Base-by-base conservation (phyloP, 208 protist genomes). In the Trypanosoma brucei region DNA sequence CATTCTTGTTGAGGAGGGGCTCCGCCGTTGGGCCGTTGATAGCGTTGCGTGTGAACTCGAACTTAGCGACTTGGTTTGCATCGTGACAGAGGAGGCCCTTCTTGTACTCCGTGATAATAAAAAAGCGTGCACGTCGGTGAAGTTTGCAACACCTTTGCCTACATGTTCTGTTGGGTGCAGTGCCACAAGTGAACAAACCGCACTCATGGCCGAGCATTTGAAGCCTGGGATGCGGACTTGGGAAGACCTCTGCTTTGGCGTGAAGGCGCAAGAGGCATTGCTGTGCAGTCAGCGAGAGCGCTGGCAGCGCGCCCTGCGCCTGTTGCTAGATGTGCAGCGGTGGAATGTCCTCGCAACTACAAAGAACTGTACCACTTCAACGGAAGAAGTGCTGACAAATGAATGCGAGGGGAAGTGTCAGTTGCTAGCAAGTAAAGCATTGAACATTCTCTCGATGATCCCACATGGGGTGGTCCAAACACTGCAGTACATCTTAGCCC, bases 401-500 rank as follows among this genome's bases (percentile, higher is more conserved):
- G 44, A 36, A 35, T 35, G 31, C n/a, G 22, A 38, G 8, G 9
- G 14, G 35, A 35, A 36, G 49, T 40, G 22, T 22, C 22, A 22
- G 22, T 22, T 22, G 22, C 22, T 22, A 22, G 22, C 22, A 22
- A 22, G 22, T 22, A 22, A 22, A 22, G 22, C 22, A 22, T 22
- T 22, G 22, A 22, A 22, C 22, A 22, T 22, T 22, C 22, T 72
- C 36, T 6, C 31, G 3, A 33, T n/a, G 14, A n/a, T 34, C 7
- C 66, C 66, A 14, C 40, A 35, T 11, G 0, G 3, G 38, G 54
- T 72, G 2, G 37, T 62, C 0, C 55, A 58, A 4, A 72, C 68
- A 35, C 69, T 91, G 34, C 54, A 75, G 31, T 91, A 88, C 65
- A 62, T 91, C 3, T 68, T 91, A 40, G 81, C 84, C 2, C 81